A percentile compares a stretch with the other conserved stretches of the same genome.
phyloP scores from a whole-genome alignment of 441 rosid species.

The Cnidoscolus chayamansa region DNA sequence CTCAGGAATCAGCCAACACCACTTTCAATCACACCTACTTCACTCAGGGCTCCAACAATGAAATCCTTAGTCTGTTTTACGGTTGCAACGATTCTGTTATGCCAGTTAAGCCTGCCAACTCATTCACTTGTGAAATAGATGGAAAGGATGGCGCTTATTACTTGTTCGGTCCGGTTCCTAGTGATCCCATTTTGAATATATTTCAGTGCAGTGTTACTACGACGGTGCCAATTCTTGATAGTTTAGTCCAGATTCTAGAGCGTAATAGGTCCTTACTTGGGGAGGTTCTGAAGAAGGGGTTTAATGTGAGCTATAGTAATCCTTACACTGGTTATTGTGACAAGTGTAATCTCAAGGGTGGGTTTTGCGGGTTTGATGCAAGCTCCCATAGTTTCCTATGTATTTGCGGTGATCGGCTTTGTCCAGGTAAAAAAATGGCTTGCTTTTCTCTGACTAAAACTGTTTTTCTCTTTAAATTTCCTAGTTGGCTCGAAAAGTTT shows the following conservation, averaged over 20 bases:
- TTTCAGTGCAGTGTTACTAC: neutral
- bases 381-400: neutral
- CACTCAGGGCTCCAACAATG: slow-evolving; percentile 9
- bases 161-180: neutral
- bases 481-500: too few relatives aligned
- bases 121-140: slow-evolving; percentile 17
- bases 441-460: neutral
- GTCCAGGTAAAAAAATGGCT: neutral
- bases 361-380: slow-evolving; percentile 36
- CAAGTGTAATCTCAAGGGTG: neutral
- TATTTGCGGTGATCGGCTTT: neutral
- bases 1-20: slow-evolving; percentile 16
- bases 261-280: slow-evolving; percentile 20
- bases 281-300: slow-evolving; percentile 28
- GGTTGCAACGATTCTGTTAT: slow-evolving; percentile 15
- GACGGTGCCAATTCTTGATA: neutral
- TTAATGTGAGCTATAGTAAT: neutral
- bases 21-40: slow-evolving; percentile 27
- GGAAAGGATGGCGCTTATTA: slow-evolving; percentile 21
- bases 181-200: neutral
- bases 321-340: neutral
- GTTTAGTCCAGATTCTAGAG: slow-evolving; percentile 4
- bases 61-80: slow-evolving; percentile 25
- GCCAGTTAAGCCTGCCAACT: neutral
- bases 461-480: too few relatives aligned